phyloP scores from a whole-genome alignment of 2,329 filamentous ascomycete genomes.

The Aspergillus sp. region DNA sequence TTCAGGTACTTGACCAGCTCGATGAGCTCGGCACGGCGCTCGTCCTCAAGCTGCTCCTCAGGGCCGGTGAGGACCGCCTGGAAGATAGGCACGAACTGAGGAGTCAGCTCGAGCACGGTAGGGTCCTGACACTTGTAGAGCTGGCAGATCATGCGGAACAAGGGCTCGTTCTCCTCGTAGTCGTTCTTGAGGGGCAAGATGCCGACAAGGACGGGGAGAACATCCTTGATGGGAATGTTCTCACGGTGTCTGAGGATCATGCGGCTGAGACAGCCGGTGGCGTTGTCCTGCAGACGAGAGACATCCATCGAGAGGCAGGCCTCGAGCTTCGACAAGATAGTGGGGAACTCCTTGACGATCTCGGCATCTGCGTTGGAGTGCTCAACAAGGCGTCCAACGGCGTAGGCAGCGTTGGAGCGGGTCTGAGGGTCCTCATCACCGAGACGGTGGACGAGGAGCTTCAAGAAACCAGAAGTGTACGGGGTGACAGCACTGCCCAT shows the following conservation, averaged over 20 bases:
- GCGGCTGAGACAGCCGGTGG: slow-evolving; percentile 81
- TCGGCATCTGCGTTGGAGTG: slow-evolving; percentile 71
- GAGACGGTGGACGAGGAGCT: slow-evolving; percentile 78
- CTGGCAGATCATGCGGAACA: slow-evolving; percentile 84
- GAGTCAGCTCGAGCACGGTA: slow-evolving; percentile 42
- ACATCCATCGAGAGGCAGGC: slow-evolving; percentile 72
- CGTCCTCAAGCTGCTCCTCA: slow-evolving; percentile 44
- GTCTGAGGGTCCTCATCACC: slow-evolving; percentile 86
- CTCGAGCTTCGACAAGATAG: slow-evolving; percentile 81
- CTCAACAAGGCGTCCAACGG: slow-evolving; percentile 76
- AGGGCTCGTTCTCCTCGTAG: slow-evolving; percentile 91
- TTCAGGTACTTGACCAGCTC: slow-evolving; percentile 47
- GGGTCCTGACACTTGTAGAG: slow-evolving; percentile 57
- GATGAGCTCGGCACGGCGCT: slow-evolving; percentile 41
- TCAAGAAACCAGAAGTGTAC: slow-evolving; percentile 71
- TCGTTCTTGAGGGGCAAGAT: slow-evolving; percentile 87
- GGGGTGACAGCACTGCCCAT: slow-evolving; percentile 78
- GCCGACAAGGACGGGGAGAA: slow-evolving; percentile 73
- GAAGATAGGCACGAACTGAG: slow-evolving; percentile 43
- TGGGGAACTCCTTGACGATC: slow-evolving; percentile 68
- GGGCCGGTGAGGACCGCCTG: slow-evolving; percentile 42
- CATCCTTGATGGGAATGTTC: slow-evolving; percentile 71
- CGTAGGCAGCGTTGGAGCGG: slow-evolving; percentile 93
- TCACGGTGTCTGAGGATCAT: slow-evolving; percentile 91
- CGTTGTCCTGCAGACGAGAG: slow-evolving; percentile 84